These are phyloP conservation scores for Metschnikowia lochheadii DNA, from an alignment of 805 yeast genomes.

Conservation along the genomic window DNA sequence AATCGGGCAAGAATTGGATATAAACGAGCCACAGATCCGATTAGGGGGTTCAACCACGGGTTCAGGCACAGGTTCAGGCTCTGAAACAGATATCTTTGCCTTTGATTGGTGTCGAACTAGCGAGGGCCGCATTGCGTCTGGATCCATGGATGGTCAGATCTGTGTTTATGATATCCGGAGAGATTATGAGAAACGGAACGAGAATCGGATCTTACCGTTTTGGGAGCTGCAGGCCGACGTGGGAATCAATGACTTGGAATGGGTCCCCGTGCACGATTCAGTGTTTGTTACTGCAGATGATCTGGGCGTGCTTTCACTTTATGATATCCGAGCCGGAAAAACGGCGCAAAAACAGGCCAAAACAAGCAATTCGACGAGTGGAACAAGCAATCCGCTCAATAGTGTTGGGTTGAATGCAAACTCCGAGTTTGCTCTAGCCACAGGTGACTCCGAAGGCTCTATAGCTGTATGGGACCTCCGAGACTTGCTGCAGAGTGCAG, in stretches of 20 bases:
- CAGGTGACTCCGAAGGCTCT: constrained; percentile 61
- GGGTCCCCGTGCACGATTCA: constrained; percentile 60
- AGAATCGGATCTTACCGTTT: constrained; percentile 1
- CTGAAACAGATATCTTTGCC: constrained; percentile 57
- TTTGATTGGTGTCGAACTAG: constrained; percentile 66
- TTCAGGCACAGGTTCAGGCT: too few species aligned
- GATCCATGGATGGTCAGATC: constrained; percentile 60
- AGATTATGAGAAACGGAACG: constrained; percentile 3
- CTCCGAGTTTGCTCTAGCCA: constrained; percentile 54
- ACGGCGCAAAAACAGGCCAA: constrained; percentile 37
- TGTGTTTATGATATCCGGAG: constrained; percentile 64
- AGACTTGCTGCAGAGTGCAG: constrained; percentile 13
- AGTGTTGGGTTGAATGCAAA: constrained; percentile 56
- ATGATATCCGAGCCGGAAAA: constrained; percentile 31
- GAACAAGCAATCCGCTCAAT: constrained; percentile 54
- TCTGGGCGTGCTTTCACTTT: constrained; percentile 29
- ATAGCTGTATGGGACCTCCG: constrained; percentile 68
- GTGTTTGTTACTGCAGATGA: constrained; percentile 69
- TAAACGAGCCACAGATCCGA: constrained; percentile 47
- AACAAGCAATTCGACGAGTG: constrained; percentile 51
- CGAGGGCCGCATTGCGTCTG: constrained; percentile 59
- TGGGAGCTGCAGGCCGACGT: constrained; percentile 7
- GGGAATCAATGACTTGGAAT: constrained; percentile 70
- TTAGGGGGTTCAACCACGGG: constrained; percentile 18
- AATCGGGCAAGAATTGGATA: constrained; percentile 23